Evolutionary conservation across 2,329 filamentous ascomycete genomes (phyloP), one percentile per base, ranked within the genome.

Genomic region (Lachnellula subtilissima): DNA sequence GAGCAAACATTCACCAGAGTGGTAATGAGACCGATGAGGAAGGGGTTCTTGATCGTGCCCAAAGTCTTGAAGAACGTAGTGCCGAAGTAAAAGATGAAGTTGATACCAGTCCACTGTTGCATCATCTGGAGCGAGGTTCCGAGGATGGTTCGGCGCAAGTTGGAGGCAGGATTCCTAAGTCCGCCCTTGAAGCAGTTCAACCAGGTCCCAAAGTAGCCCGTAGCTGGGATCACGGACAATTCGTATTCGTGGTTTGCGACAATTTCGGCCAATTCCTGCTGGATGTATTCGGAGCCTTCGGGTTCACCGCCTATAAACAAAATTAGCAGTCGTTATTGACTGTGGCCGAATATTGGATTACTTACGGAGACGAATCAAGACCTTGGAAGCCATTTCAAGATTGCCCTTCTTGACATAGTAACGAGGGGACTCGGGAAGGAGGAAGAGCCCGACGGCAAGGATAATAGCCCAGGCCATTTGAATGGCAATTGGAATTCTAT

Each of bases 41-140:
- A 96, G 45, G 83, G 79, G 78, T 96, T 87, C 59, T 70, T 64
- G 67, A 95, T 90, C 66, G 88, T 87, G 64, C 87, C 87, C 32
- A 88, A 86, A 23, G 85, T 84, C 74, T 88, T 75, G 76, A 96
- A 88, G 84, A 96, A 95, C 57, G 88, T 84, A 36, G 89, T 91
- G 37, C 88, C 90, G 77, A 86, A 90, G 77, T 90, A 89, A 78
- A 92, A 94, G 79, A 94, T 89, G 75, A 93, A 95, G 81, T 96
- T 96, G 75, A 96, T 88, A 78, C 91, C 89, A 22, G 65, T 69
- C 77, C 78, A 83, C 74, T 89, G 86, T 74, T 89, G 87, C 85
- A 89, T 89, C 86, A 89, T 89, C 77, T 90, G 87, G 36, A 89
- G 77, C 25, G 85, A 86, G 46, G 83, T 87, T 66, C 87, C 87